Base-by-base conservation (phyloP, 176 grass and related monocot species). In the Eragrostis nindensis region DNA sequence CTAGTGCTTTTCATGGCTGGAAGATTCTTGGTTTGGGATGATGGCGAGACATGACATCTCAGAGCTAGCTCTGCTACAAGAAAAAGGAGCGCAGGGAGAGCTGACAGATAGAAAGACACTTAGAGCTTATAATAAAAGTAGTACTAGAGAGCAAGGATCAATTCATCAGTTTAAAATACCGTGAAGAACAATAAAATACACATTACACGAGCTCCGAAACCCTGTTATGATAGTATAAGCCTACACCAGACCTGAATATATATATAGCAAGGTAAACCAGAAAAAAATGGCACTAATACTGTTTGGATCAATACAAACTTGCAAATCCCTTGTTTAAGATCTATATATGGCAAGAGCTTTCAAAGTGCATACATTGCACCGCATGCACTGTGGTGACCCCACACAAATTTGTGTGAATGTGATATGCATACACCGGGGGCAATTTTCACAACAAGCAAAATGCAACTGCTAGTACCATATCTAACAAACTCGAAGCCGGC, bases 21-120 rank as follows among this genome's bases (percentile, higher is more conserved):
- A 91, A 87, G 85, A 91, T 86, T 90, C 88, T 84, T 81, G 87
- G 66, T 68, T 80, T 55, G 78, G 73, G 87, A 70, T 45, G 26
- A 86, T 73, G 83, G 77, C 77, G 84, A 89, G 90, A 89, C 84
- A 87, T 84, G 90, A 92, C 87, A 87, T 89, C 83, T 92, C 87
- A 81, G 74, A 89, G 73, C 78, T 73, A 80, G 68, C 70, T 64
- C 84, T 87, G 84, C 69, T 84, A 50, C 63, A 87, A 66, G 80
- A 74, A 83, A 86, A 92, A 71, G 75, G 30, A 78, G 38, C 50
- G 70, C 39, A 81, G n/a, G 38, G 24, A 66, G 83, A 87, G 80
- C 40, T 80, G 89, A 80, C 84, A 87, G 80, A 64, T 27, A 92
- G 59, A 81, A 80, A 89, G 61, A 86, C 60, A 65, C n/a, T n/a